Conservation (phyloP, 176 grass and related monocot genomes). For the Pontederia paniculata region DNA sequence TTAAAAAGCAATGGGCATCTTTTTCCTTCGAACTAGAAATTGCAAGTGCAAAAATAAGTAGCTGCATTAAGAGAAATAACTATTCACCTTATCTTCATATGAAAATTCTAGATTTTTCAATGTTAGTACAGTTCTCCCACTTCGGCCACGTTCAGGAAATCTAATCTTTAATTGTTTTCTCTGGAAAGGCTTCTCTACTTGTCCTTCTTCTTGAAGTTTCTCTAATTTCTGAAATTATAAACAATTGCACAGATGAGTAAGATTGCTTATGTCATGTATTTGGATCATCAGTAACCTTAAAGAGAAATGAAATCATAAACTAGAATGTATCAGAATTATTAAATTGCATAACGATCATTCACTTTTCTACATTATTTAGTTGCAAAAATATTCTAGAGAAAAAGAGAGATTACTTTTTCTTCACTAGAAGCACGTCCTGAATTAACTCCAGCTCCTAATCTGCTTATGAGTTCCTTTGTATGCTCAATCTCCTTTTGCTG, state of each 20-base stretch:
- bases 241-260: slow-evolving; percentile 22
- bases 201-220: slow-evolving; percentile 92
- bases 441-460: slow-evolving; percentile 87
- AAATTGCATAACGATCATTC: not conserved
- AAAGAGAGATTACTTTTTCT: slow-evolving; percentile 52
- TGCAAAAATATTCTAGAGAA: not conserved
- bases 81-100: slow-evolving; percentile 68
- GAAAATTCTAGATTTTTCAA: slow-evolving; percentile 76
- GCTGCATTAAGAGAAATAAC: not conserved
- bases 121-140: slow-evolving; percentile 57
- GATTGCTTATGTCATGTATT: no score
- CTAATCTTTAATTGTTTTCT: slow-evolving; percentile 95
- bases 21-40: not conserved
- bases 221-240: slow-evolving; percentile 71
- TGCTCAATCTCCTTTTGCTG: slow-evolving; percentile 95
- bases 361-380: no score
- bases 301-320: slow-evolving; percentile 4
- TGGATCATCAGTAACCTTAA: no score
- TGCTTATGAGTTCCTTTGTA: slow-evolving; percentile 84
- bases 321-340: not conserved
- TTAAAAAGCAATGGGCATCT: not conserved
- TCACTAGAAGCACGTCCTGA: slow-evolving; percentile 88
- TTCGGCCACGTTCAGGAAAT: slow-evolving; percentile 82
- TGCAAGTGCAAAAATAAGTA: not conserved
- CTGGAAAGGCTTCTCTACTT: slow-evolving; percentile 88